These are phyloP conservation scores for Torulaspora franciscae DNA, from an alignment of 805 yeast species.

Conservation along the genomic window DNA sequence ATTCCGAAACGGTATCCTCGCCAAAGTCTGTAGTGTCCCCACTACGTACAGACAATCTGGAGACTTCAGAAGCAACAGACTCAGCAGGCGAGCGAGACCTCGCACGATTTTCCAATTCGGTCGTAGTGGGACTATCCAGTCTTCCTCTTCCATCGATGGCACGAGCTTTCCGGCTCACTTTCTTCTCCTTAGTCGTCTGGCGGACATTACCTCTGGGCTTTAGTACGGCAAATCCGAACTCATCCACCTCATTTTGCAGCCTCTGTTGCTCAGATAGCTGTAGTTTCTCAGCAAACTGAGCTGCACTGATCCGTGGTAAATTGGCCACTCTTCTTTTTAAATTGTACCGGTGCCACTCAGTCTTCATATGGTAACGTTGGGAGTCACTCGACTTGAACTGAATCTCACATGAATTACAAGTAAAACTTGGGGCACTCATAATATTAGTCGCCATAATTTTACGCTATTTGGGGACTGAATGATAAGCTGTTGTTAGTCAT, in stretches of 20 bases:
- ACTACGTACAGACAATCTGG: slow-evolving; percentile 41
- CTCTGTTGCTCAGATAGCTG: slow-evolving; percentile 36
- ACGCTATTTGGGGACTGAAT: too few species aligned
- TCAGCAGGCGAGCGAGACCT: slow-evolving; percentile 49
- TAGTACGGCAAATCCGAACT: slow-evolving; percentile 38
- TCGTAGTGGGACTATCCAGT: background rate
- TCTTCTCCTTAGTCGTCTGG: slow-evolving; percentile 13
- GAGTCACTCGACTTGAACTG: slow-evolving; percentile 75
- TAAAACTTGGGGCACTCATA: slow-evolving; percentile 40
- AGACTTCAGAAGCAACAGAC: slow-evolving; percentile 51
- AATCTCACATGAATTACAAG: slow-evolving; percentile 87
- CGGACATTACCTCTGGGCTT: slow-evolving; percentile 21
- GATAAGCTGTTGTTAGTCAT: too few species aligned
- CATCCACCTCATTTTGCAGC: slow-evolving; percentile 34
- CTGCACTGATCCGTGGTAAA: slow-evolving; percentile 67
- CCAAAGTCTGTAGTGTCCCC: slow-evolving; percentile 37
- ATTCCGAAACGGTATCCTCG: slow-evolving; percentile 49
- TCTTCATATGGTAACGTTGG: slow-evolving; percentile 91
- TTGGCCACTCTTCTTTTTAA: slow-evolving; percentile 88
- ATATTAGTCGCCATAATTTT: background rate
- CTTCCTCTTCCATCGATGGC: slow-evolving; percentile 2
- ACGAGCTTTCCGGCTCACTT: background rate
- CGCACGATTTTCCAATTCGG: background rate
- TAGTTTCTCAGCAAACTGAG: slow-evolving; percentile 38
- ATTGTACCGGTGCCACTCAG: slow-evolving; percentile 97